Evolutionary conservation across 352 stramenopile genomes (phyloP).

Genomic region (Phytophthora colocasiae): DNA sequence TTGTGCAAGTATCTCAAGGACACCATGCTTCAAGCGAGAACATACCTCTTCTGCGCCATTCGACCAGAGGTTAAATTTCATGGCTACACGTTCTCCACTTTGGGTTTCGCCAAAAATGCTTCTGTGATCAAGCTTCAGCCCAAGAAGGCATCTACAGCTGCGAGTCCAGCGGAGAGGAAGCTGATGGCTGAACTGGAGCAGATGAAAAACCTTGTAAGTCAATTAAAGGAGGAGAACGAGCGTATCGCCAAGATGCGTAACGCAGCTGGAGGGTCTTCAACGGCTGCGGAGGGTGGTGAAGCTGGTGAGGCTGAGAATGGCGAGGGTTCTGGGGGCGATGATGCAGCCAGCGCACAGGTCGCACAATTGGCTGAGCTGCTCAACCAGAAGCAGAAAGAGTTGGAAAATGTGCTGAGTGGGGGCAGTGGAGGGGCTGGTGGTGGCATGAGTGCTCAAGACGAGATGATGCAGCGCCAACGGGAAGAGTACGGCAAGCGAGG

Average conservation of each 20-base stretch:
- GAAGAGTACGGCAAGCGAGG: constrained; percentile 93
- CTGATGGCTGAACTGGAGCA: constrained; percentile 95
- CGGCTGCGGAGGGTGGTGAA: constrained; percentile 2
- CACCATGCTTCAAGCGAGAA: constrained; percentile 94
- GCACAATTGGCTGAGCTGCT: constrained; percentile 74
- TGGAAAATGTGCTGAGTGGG: constrained; percentile 71
- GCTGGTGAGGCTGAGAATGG: constrained; percentile 10
- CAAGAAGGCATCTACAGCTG: constrained; percentile 94
- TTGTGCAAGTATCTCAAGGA: constrained; percentile 97
- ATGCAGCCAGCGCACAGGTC: constrained; percentile 40
- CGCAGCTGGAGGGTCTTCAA: constrained; percentile 25
- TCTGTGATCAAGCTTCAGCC: constrained; percentile 95
- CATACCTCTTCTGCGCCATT: constrained; percentile 95
- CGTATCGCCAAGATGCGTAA: constrained; percentile 68
- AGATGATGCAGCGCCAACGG: constrained; percentile 87
- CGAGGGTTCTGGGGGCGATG: constrained; percentile 37
- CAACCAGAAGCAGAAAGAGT: constrained; percentile 73
- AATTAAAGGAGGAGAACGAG: constrained; percentile 87
- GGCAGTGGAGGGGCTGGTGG: constrained; percentile 45
- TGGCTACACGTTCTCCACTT: constrained; percentile 94
- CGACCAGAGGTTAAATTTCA: constrained; percentile 94
- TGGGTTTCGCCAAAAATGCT: constrained; percentile 95
- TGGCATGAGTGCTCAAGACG: constrained; percentile 72
- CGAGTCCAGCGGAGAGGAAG: constrained; percentile 91
- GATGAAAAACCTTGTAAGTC: constrained; percentile 91